Conservation (phyloP, 2,329 filamentous ascomycete genomes). For the Ceratocystiopsis minuta region DNA sequence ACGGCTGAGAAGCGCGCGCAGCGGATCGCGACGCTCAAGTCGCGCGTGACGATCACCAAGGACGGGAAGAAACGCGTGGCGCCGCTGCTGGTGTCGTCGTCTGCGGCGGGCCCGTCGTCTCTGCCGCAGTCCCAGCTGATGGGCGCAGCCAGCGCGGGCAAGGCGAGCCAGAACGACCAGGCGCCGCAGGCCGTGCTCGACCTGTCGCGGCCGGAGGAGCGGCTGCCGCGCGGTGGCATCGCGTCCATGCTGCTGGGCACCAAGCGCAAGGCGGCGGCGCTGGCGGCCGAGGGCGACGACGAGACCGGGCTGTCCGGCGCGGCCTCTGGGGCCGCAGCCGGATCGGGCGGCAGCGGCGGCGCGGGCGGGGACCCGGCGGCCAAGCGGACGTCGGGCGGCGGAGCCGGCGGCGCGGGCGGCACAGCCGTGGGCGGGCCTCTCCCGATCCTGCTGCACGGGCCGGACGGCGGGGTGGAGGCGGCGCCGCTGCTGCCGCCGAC, state of each 20-base stretch:
- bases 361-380: background rate
- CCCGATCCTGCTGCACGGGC: slow-evolving; percentile 57
- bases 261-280: slow-evolving; percentile 62
- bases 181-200: slow-evolving; percentile 71
- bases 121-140: slow-evolving; percentile 78
- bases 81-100: slow-evolving; percentile 77
- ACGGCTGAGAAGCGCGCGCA: slow-evolving; percentile 34
- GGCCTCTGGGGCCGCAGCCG: too few relatives aligned
- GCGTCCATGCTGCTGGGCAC: slow-evolving; percentile 77
- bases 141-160: slow-evolving; percentile 46
- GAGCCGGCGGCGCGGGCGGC: too few relatives aligned
- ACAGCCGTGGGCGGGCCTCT: background rate
- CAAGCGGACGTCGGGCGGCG: slow-evolving; percentile 25
- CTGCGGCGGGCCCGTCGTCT: slow-evolving; percentile 71
- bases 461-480: slow-evolving; percentile 54
- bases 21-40: slow-evolving; percentile 51
- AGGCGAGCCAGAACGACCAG: slow-evolving; percentile 34
- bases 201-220: slow-evolving; percentile 84
- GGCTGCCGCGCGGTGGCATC: slow-evolving; percentile 76
- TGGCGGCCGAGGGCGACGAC: slow-evolving; percentile 62
- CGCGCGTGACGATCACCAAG: slow-evolving; percentile 84
- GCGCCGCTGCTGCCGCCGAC: slow-evolving; percentile 44
- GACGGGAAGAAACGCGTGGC: slow-evolving; percentile 94
- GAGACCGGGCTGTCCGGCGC: too few relatives aligned
- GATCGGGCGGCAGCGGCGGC: too few relatives aligned